Conservation (phyloP, 2,329 filamentous ascomycete genomes). For the Paecilomyces niveus region DNA sequence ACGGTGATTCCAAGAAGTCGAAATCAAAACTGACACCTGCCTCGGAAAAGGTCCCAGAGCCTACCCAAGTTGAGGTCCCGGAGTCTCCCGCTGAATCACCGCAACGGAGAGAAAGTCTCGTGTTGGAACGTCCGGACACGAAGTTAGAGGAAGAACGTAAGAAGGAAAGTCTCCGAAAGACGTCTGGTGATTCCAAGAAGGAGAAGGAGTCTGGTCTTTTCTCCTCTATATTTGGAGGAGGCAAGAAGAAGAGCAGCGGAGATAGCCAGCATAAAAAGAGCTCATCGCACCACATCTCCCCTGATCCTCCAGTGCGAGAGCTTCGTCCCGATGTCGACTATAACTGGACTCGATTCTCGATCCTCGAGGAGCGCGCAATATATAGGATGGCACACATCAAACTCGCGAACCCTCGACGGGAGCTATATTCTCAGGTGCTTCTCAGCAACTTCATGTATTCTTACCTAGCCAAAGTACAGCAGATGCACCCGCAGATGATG, state of each 20-base stretch:
- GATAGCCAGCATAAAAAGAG: slow-evolving; percentile 70
- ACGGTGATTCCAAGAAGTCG: slow-evolving; percentile 56
- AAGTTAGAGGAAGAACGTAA: slow-evolving; percentile 66
- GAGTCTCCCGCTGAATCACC: slow-evolving; percentile 76
- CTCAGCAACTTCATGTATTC: slow-evolving; percentile 99
- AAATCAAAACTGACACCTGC: slow-evolving; percentile 42
- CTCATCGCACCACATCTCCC: slow-evolving; percentile 65
- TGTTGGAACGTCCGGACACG: slow-evolving; percentile 71
- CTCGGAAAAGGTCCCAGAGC: slow-evolving; percentile 58
- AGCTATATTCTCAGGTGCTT: slow-evolving; percentile 87
- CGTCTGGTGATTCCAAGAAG: slow-evolving; percentile 62
- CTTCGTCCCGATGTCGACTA: slow-evolving; percentile 87
- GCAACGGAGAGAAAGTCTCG: slow-evolving; percentile 62
- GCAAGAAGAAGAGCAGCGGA: slow-evolving; percentile 78
- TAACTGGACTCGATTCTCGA: slow-evolving; percentile 90
- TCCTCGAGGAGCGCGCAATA: slow-evolving; percentile 91
- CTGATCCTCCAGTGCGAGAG: slow-evolving; percentile 67
- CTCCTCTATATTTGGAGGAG: slow-evolving; percentile 82
- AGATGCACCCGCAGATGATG: slow-evolving; percentile 95
- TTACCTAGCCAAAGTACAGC: slow-evolving; percentile 95
- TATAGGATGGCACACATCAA: slow-evolving; percentile 99
- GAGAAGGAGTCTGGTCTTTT: slow-evolving; percentile 86
- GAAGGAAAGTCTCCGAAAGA: slow-evolving; percentile 70
- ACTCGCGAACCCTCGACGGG: slow-evolving; percentile 89
- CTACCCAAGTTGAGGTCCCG: slow-evolving; percentile 73